Percentiles rank a stretch among this genome's conserved stretches.
Conservation (phyloP, 2,329 filamentous ascomycete species). For the Plectosphaerella cucumerina region DNA sequence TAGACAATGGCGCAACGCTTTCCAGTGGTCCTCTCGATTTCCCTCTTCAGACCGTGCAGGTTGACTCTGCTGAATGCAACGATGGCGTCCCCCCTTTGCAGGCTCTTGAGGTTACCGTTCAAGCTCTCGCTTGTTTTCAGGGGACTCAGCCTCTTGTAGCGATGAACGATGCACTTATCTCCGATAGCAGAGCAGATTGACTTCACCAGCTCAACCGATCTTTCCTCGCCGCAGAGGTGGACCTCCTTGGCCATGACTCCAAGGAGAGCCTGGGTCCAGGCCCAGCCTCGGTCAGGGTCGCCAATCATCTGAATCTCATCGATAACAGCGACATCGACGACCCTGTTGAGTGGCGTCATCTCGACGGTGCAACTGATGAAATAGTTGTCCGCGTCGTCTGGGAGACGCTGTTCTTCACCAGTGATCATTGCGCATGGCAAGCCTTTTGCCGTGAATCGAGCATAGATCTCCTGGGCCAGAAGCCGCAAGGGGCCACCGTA, state of each 20-base stretch:
- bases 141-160: constrained; percentile 78
- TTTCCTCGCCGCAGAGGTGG: constrained; percentile 87
- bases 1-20: constrained; percentile 89
- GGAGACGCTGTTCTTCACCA: constrained; percentile 79
- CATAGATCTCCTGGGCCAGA: constrained; percentile 90
- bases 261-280: constrained; percentile 88
- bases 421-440: constrained; percentile 77
- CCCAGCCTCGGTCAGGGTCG: constrained; percentile 76
- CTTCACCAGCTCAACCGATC: constrained; percentile 74
- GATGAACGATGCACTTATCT: constrained; percentile 76
- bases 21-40: constrained; percentile 72
- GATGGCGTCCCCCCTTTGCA: constrained; percentile 86
- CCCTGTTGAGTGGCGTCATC: constrained; percentile 59
- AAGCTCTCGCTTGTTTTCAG: constrained; percentile 63
- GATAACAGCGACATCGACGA: constrained; percentile 86
- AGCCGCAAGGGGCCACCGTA: constrained; percentile 89
- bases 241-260: constrained; percentile 85
- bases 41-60: constrained; percentile 74
- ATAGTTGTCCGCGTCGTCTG: constrained; percentile 50
- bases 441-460: constrained; percentile 76
- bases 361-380: constrained; percentile 91
- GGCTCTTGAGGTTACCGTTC: constrained; percentile 55
- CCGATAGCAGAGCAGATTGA: constrained; percentile 74
- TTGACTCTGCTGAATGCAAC: constrained; percentile 80
- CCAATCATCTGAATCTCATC: constrained; percentile 99